Percentiles rank a stretch among this genome's conserved stretches.
Evolutionary conservation across 306 rosid genomes (phyloP).

Genomic region (Crataegus laevigata): DNA sequence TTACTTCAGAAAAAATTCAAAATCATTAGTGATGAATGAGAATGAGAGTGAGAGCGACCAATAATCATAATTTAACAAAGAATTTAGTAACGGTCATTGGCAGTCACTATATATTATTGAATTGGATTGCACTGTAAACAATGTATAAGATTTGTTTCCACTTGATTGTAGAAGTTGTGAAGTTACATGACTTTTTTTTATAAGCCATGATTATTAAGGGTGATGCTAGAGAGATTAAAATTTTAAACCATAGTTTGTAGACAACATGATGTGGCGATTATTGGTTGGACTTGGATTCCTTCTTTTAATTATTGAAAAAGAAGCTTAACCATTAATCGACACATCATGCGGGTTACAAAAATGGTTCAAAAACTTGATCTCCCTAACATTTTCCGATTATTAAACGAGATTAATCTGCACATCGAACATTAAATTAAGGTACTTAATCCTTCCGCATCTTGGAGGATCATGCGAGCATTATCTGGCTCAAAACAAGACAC

Average conservation of each 20-base stretch:
- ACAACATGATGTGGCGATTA: too few relatives aligned
- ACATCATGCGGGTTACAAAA: too few relatives aligned
- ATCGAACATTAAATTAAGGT: conserved; percentile 5
- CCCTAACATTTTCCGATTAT: neutral
- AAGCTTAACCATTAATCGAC: too few relatives aligned
- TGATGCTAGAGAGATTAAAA: too few relatives aligned
- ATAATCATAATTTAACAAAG: neutral
- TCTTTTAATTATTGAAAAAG: too few relatives aligned
- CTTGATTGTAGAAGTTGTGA: neutral
- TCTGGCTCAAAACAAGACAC: conserved; percentile 27
- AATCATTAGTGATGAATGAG: neutral
- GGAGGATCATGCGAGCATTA: conserved; percentile 29
- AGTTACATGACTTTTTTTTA: neutral
- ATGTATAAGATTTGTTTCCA: neutral
- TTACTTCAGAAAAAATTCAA: neutral
- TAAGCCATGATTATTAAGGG: too few relatives aligned
- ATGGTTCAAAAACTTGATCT: too few relatives aligned
- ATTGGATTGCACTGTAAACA: neutral
- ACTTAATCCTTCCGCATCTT: conserved; percentile 20
- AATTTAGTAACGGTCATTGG: neutral
- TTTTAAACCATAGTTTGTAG: too few relatives aligned
- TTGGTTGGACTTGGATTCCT: too few relatives aligned
- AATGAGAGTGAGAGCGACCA: neutral
- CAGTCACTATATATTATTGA: neutral
- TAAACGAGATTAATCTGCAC: neutral